phyloP scores from a whole-genome alignment of 495 filamentous ascomycete genomes.

The Xylaria nigripes region DNA sequence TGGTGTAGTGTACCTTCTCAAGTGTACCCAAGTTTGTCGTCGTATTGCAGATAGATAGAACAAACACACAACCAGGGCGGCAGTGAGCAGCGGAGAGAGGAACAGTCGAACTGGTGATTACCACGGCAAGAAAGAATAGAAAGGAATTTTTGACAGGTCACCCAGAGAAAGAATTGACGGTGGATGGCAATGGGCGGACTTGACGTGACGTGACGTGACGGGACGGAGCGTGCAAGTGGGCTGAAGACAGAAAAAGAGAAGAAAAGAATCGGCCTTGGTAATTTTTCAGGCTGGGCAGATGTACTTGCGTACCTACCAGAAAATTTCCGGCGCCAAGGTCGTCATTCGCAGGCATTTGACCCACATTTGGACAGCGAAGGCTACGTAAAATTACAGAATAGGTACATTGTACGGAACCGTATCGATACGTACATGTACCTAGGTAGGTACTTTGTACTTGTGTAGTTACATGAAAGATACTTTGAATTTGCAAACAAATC shows the following conservation, averaged over 20 bases:
- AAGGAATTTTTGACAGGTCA: conserved; percentile 31
- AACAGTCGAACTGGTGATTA: not conserved
- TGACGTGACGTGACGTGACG: conserved; percentile 13
- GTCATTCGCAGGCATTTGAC: not conserved
- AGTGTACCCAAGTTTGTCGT: not conserved
- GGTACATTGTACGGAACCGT: too few species aligned
- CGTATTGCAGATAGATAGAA: not conserved
- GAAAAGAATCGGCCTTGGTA: conserved; percentile 18
- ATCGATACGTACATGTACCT: too few species aligned
- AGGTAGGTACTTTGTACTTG: too few species aligned
- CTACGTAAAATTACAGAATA: not conserved
- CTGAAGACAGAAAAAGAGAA: conserved; percentile 23
- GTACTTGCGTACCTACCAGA: not conserved
- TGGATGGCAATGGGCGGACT: conserved; percentile 28
- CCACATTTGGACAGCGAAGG: too few species aligned
- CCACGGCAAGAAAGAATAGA: conserved; percentile 26
- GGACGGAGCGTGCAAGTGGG: conserved; percentile 27
- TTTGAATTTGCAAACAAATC: too few species aligned
- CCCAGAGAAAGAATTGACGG: conserved; percentile 31
- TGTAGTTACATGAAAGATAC: too few species aligned
- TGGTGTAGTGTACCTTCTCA: not conserved
- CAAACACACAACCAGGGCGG: conserved; percentile 4
- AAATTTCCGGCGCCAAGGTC: not conserved
- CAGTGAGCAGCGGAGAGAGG: conserved; percentile 6
- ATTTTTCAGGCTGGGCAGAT: not conserved